These are phyloP conservation scores for Lichenothelia convexa DNA, from an alignment of 495 filamentous ascomycete species.

Conservation along the genomic window DNA sequence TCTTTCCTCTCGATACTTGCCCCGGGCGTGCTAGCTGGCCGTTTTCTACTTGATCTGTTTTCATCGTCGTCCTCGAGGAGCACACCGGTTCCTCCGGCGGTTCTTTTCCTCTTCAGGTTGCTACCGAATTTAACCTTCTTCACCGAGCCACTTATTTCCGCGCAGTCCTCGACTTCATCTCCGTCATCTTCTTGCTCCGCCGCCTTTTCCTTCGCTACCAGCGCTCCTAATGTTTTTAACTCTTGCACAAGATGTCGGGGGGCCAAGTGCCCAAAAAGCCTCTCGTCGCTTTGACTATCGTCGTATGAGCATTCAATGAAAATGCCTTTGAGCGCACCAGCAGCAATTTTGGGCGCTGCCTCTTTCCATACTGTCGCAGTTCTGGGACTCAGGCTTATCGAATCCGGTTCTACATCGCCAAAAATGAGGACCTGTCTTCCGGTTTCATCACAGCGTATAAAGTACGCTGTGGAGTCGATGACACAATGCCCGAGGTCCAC, in stretches of 20 bases:
- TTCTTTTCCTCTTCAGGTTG: not conserved
- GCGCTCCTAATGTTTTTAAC: constrained; percentile 46
- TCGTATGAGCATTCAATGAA: constrained; percentile 94
- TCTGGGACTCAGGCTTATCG: constrained; percentile 59
- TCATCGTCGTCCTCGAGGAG: not conserved
- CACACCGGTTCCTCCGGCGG: not conserved
- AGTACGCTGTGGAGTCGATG: constrained; percentile 72
- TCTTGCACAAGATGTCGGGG: constrained; percentile 67
- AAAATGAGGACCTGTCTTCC: constrained; percentile 74
- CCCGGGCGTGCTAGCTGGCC: not conserved
- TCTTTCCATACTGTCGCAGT: constrained; percentile 65
- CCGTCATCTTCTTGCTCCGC: constrained; percentile 13
- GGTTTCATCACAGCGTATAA: constrained; percentile 56
- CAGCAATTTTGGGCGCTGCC: constrained; percentile 63
- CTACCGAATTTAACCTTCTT: constrained; percentile 10
- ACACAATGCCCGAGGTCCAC: constrained; percentile 10
- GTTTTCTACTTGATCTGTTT: not conserved
- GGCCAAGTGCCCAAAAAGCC: constrained; percentile 73
- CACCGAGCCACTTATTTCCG: constrained; percentile 12
- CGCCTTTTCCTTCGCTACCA: constrained; percentile 32
- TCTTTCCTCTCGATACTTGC: not conserved
- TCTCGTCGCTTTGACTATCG: constrained; percentile 50
- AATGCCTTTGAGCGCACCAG: constrained; percentile 51
- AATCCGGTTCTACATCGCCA: constrained; percentile 88
- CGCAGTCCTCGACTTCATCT: constrained; percentile 13